Conservation (phyloP, 1,284 basidiomycete species). For the Cutaneotrichosporon cavernicola region DNA sequence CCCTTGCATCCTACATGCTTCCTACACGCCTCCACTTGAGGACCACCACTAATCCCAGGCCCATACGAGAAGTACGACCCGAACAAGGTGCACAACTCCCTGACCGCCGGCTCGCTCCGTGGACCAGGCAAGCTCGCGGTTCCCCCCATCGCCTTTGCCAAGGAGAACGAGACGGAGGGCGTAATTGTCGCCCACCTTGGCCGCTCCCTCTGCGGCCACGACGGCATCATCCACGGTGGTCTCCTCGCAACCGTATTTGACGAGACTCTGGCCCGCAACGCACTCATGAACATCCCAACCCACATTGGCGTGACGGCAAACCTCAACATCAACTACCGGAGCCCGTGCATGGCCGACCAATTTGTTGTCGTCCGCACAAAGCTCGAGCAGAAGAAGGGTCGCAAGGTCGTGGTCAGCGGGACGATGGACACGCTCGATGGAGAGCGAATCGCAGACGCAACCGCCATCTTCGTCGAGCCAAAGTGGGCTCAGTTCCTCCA, state of each 20-base stretch:
- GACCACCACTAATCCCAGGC: slow-evolving; percentile 55
- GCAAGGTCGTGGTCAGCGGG: slow-evolving; percentile 72
- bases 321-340: slow-evolving; percentile 70
- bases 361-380: slow-evolving; percentile 58
- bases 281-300: slow-evolving; percentile 76
- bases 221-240: slow-evolving; percentile 92
- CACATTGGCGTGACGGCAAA: slow-evolving; percentile 91
- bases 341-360: slow-evolving; percentile 80
- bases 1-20: background rate
- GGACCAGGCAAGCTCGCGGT: slow-evolving; percentile 82
- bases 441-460: slow-evolving; percentile 73
- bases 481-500: slow-evolving; percentile 73
- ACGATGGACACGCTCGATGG: slow-evolving; percentile 74
- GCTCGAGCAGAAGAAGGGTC: slow-evolving; percentile 66
- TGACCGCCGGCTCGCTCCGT: slow-evolving; percentile 78
- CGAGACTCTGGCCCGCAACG: slow-evolving; percentile 77
- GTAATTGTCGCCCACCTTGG: slow-evolving; percentile 76
- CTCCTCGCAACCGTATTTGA: slow-evolving; percentile 86
- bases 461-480: slow-evolving; percentile 76
- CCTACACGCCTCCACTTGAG: background rate
- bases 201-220: slow-evolving; percentile 78
- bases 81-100: slow-evolving; percentile 67
- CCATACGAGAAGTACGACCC: slow-evolving; percentile 68
- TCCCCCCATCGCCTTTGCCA: slow-evolving; percentile 70
- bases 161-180: slow-evolving; percentile 70